Conservation (phyloP, 805 yeast species). For the Wickerhamomyces canadensis region DNA sequence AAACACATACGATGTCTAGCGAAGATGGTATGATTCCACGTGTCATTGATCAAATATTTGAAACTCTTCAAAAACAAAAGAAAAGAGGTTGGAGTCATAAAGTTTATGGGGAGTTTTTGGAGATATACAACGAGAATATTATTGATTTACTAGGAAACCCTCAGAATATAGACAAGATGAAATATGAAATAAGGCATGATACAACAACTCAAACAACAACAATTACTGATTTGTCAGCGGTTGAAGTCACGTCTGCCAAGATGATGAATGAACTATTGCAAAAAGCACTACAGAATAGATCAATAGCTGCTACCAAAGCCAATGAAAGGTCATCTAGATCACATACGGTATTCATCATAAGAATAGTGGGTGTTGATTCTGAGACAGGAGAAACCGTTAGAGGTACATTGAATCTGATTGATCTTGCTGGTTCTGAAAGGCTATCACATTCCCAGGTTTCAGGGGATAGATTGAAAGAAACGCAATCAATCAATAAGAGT, state of each 20-base stretch:
- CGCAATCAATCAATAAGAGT: slow-evolving; percentile 85
- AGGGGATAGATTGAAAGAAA: slow-evolving; percentile 80
- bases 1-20: slow-evolving; percentile 84
- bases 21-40: slow-evolving; percentile 77
- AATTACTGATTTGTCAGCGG: slow-evolving; percentile 52
- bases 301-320: slow-evolving; percentile 76
- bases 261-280: slow-evolving; percentile 47
- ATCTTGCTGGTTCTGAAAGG: slow-evolving; percentile 93
- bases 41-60: slow-evolving; percentile 67
- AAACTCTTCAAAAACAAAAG: slow-evolving; percentile 41
- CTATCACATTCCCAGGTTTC: slow-evolving; percentile 66
- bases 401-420: slow-evolving; percentile 77
- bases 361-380: slow-evolving; percentile 48
- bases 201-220: slow-evolving; percentile 45
- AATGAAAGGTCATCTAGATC: slow-evolving; percentile 89
- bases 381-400: slow-evolving; percentile 40
- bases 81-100: slow-evolving; percentile 58
- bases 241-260: slow-evolving; percentile 38
- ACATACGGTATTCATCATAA: slow-evolving; percentile 72
- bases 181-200: slow-evolving; percentile 72
- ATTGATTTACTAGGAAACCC: slow-evolving; percentile 52
- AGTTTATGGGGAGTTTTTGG: slow-evolving; percentile 72
- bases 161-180: slow-evolving; percentile 23
- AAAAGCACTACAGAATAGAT: slow-evolving; percentile 54
- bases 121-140: slow-evolving; percentile 82